Base-by-base conservation (phyloP, 768 basidiomycete genomes). In the Suillus brevipes region DNA sequence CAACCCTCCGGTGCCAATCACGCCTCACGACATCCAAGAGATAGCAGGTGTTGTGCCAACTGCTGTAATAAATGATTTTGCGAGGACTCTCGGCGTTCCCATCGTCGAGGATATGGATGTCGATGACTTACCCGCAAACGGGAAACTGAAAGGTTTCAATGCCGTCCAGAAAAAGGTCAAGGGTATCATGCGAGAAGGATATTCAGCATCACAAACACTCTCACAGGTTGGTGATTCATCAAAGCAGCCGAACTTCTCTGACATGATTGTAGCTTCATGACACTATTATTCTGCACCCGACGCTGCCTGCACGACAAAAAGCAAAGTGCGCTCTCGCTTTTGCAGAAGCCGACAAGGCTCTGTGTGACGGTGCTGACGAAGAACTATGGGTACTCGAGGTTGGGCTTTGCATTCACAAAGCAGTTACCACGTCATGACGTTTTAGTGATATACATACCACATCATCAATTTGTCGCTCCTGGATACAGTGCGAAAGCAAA, bases 311-410 rank as follows among this genome's bases (percentile, higher is more conserved):
- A 25, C 85, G 87, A 31, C 90, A 93, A 66, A 99, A 99, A 74
- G 86, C 92, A 14, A 77, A 78, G 37, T 91, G 92, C 66, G 92
- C 91, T 3, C 81, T 97, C 23, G 87, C 87, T 4, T 89, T 99
- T 68, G 97, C 94, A 3, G 95, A 97, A 75, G 94, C 94, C 34
- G 97, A 99, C 78, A 99, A 99, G 76, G 94, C 93, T 0, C 79
- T 99, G 28, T 94, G 92, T 69, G 97, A 99, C 67, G 97, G 97
- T 1, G 95, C 93, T 18, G 97, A 99, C 71, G 97, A 99, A 77
- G 97, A 98, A 75, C 79, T 99, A 28, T 97, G 97, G 89, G 86
- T 93, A 38, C 79, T 99, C 16, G 93, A 97, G 72, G 89, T 94
- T 40, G 95, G 88, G n/a, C 76, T 97, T 60, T 83, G 86, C 28